Conservation (phyloP, 495 filamentous ascomycete genomes). For the Amphirosellinia nigrospora region DNA sequence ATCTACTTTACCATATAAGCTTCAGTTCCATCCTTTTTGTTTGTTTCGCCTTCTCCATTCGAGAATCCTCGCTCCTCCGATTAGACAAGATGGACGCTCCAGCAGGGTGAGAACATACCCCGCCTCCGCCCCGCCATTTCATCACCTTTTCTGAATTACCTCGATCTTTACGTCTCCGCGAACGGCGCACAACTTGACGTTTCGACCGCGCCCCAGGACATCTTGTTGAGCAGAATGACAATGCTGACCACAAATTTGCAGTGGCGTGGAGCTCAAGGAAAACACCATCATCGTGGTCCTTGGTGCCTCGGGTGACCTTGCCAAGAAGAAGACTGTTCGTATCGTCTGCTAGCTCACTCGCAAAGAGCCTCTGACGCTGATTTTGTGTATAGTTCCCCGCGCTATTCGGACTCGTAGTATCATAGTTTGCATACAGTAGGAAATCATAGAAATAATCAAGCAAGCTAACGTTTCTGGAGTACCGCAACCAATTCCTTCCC, state of each 20-base stretch:
- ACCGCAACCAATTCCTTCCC: conserved; percentile 97
- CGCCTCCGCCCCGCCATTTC: conserved; percentile 46
- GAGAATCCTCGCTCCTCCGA: conserved; percentile 17
- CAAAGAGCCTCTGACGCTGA: conserved; percentile 39
- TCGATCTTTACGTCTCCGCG: conserved; percentile 22
- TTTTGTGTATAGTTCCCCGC: conserved; percentile 80
- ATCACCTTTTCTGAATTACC: conserved; percentile 27
- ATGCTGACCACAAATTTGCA: conserved; percentile 27
- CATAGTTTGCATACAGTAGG: conserved; percentile 15
- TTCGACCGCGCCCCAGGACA: not conserved
- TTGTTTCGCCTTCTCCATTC: conserved; percentile 16
- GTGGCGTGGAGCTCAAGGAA: conserved; percentile 88
- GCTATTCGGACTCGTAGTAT: conserved; percentile 92
- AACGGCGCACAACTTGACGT: conserved; percentile 12
- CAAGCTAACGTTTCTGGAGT: conserved; percentile 61
- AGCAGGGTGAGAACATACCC: conserved; percentile 49
- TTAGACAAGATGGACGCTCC: conserved; percentile 51
- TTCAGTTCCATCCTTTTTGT: conserved; percentile 3
- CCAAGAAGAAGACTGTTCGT: conserved; percentile 98
- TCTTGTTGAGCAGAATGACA: not conserved
- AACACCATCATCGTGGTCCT: conserved; percentile 98
- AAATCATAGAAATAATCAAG: conserved; percentile 12
- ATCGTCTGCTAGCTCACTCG: conserved; percentile 19
- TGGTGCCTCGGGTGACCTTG: conserved; percentile 95
- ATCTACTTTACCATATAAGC: conserved; percentile 2